Evolutionary conservation across 495 filamentous ascomycete genomes (phyloP).

Genomic region (Penicillium waksmanii): DNA sequence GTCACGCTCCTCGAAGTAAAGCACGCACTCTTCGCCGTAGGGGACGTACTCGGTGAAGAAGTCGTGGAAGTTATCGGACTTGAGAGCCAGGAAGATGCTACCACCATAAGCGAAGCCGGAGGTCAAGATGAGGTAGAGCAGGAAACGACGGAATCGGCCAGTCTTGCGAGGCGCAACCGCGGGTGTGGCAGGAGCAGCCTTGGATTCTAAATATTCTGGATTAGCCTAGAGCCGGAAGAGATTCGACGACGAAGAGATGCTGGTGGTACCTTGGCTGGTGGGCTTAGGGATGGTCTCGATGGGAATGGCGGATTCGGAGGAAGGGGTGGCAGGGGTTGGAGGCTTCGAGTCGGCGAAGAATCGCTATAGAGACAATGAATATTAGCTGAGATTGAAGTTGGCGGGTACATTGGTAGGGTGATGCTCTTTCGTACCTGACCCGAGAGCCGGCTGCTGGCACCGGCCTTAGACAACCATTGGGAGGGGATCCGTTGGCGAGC

Average conservation of each 20-base stretch:
- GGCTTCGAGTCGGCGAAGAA: constrained; percentile 50
- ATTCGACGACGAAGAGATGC: constrained; percentile 20
- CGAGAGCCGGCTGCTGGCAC: constrained; percentile 46
- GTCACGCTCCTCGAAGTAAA: constrained; percentile 97
- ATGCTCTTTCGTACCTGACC: constrained; percentile 44
- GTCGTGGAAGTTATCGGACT: constrained; percentile 97
- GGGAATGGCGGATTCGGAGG: constrained; percentile 58
- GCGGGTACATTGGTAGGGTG: constrained; percentile 12
- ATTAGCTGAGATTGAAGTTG: constrained; percentile 12
- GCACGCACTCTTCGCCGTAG: constrained; percentile 89
- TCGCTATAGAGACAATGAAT: constrained; percentile 30
- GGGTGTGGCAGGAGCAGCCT: constrained; percentile 40
- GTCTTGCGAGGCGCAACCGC: constrained; percentile 63
- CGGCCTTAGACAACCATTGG: constrained; percentile 51
- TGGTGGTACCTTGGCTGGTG: constrained; percentile 47
- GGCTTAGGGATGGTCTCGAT: constrained; percentile 66
- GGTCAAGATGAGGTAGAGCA: constrained; percentile 73
- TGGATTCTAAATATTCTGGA: constrained; percentile 25
- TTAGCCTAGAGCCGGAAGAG: constrained; percentile 16
- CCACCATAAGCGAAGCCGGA: constrained; percentile 79
- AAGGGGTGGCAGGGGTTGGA: constrained; percentile 49
- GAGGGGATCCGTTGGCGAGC: constrained; percentile 47
- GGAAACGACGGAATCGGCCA: constrained; percentile 75
- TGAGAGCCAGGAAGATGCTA: constrained; percentile 86
- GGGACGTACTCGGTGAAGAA: constrained; percentile 98